phyloP scores from a whole-genome alignment of 2,329 filamentous ascomycete genomes.

The Colletotrichum karsti region DNA sequence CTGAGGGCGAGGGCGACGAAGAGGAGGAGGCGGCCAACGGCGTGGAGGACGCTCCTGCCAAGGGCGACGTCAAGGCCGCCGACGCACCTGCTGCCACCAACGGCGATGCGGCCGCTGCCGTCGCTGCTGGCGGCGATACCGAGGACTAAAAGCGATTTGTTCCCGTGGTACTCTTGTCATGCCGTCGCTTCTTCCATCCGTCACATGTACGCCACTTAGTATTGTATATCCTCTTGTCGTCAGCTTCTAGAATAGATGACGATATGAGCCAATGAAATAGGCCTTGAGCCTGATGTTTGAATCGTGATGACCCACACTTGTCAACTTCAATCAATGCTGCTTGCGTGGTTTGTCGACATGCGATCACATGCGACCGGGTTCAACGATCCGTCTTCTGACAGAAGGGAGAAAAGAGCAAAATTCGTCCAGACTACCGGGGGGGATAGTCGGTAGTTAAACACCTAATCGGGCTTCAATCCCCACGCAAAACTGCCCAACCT shows the following conservation, averaged over 20 bases:
- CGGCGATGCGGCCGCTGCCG: slow-evolving; percentile 34
- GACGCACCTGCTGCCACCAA: slow-evolving; percentile 34
- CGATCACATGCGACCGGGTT: too few species aligned
- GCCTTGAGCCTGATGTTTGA: neutral
- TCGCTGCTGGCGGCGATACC: slow-evolving; percentile 30
- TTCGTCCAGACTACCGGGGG: too few species aligned
- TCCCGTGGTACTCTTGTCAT: neutral
- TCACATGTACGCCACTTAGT: neutral
- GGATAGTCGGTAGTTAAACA: neutral
- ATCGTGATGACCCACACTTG: neutral
- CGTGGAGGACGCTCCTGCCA: slow-evolving; percentile 34
- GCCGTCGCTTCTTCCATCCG: neutral
- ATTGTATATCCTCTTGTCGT: neutral
- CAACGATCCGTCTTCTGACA: too few species aligned
- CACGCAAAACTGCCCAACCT: neutral
- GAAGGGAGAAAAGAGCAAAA: too few species aligned
- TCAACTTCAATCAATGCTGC: neutral
- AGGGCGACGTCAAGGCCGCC: slow-evolving; percentile 37
- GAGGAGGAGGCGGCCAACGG: slow-evolving; percentile 32
- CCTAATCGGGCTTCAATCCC: neutral
- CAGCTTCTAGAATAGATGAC: slow-evolving; percentile 21
- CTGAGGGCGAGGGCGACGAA: slow-evolving; percentile 34
- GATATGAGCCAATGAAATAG: neutral
- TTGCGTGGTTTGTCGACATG: neutral
- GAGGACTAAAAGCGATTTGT: slow-evolving; percentile 24